Base-by-base conservation (phyloP, 805 yeast species). In the Candida nemodendra region DNA sequence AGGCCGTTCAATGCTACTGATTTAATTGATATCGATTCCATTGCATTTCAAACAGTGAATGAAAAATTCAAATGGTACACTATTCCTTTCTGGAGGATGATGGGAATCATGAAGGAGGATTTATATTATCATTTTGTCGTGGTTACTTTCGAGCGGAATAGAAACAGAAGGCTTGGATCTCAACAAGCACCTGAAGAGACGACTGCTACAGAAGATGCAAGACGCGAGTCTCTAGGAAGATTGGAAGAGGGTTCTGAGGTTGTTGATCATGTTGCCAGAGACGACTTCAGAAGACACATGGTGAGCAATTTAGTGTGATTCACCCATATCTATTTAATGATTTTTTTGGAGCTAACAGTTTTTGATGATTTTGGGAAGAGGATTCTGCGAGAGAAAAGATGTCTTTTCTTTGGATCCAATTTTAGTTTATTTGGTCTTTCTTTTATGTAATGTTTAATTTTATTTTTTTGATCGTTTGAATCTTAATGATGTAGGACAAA, bases 51-150 rank as follows among this genome's bases (percentile, higher is more conserved):
- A 19, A 45, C 58, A 4, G 68, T 78, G 4, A 48, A 59, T 12
- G 36, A 43, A 23, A 40, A 34, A 43, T 51, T 38, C 32, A 43
- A 34, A 16, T 57, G 62, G 51, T 28, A 39, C 18, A 62, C 56
- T 50, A 48, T 43, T 12, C 19, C 72, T 0, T 75, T 75, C 54
- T 80, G 84, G 83, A 56, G 54, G 27, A 18, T 75, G 4, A 75
- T 81, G 81, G 83, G 84, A 1, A 66, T 81, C 24, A 50, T 69
- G 3, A 64, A 52, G 33, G 47, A 55, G 7, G 78, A 80, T 43
- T 48, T 81, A 36, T 70, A 68, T 50, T 65, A 76, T 54, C 72
- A 78, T 64, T 76, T 74, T 12, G 78, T 78, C 21, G 58, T 72
- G 28, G 40, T 41, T 29, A 50, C 53, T 30, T 68, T 66, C 45